Base-by-base conservation (phyloP, 768 basidiomycete species). In the Suillus paluster region DNA sequence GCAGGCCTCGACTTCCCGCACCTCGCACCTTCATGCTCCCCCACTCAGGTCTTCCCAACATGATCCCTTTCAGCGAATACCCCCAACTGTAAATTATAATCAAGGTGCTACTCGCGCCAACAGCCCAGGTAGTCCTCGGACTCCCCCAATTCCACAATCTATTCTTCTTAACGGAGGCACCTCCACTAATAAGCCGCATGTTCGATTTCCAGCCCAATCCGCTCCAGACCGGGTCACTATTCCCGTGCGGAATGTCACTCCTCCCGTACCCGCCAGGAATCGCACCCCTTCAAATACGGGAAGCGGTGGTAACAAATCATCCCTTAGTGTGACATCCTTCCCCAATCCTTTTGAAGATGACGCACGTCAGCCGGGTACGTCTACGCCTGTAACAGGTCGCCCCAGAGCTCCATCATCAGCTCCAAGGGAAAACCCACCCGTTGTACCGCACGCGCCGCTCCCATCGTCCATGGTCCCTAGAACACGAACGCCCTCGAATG, bases 1-100 rank as follows among this genome's bases (percentile, higher is more conserved):
- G 48, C 64, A 55, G 39, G 17, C 60, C 23, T 44, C 49, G 15
- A 23, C 60, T 21, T 64, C 61, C 57, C 67, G 56, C 57, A 61
- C 56, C 8, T 58, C 62, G 50, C 55, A 50, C 9, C 54, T 59
- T 10, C 67, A 56, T 12, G 50, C 53, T 55, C 63, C 60, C 33
- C 41, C 65, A 21, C 64, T 57, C 36, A 49, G 59, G 49, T 57
- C 68, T 46, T 54, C 67, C 6, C 57, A 57, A 30, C 57, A 62
- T 65, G 75, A 77, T 68, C 70, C 69, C 41, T 69, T 63, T 30
- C 73, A 71, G 36, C 66, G 72, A 55, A 44, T 60, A 62, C 62
- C 68, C 1, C 70, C 79, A 30, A 61, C 62, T 55, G 70, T 67
- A 4, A 66, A 69, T 61, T 61, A 58, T 60, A 58, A 38, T 14